phyloP scores from a whole-genome alignment of 768 basidiomycete genomes.

The Macrolepiota albuminosa region DNA sequence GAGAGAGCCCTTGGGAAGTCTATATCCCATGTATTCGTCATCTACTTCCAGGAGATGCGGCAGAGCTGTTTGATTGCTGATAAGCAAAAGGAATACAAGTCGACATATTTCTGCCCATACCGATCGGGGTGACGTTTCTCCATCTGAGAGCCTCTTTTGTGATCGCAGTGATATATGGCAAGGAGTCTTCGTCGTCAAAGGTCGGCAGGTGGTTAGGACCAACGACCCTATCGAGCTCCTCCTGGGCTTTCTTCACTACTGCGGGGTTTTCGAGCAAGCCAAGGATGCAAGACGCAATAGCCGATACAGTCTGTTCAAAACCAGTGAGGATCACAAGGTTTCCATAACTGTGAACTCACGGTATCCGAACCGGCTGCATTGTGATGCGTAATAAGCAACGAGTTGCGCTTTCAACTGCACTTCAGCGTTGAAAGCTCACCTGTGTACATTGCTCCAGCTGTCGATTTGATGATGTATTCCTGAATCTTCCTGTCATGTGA shows the following conservation, averaged over 20 bases:
- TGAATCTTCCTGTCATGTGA: too few relatives aligned
- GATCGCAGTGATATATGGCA: constrained; percentile 30
- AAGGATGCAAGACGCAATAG: constrained; percentile 21
- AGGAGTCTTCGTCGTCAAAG: constrained; percentile 20
- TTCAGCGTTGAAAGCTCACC: background rate
- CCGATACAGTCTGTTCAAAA: constrained; percentile 18
- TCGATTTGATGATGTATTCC: too few relatives aligned
- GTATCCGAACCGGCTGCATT: constrained; percentile 25
- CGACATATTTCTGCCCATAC: constrained; percentile 7
- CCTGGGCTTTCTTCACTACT: too few relatives aligned
- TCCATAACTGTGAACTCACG: constrained; percentile 6
- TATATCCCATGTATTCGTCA: too few relatives aligned
- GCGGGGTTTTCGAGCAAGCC: constrained; percentile 17
- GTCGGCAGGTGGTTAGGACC: constrained; percentile 23
- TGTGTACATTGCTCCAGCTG: too few relatives aligned
- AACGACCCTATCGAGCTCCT: constrained; percentile 26
- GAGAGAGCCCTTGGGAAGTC: too few relatives aligned
- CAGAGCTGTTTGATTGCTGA: constrained; percentile 12
- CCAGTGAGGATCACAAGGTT: background rate
- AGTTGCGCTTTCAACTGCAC: background rate
- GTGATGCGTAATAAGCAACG: too few relatives aligned
- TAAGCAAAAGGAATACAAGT: background rate
- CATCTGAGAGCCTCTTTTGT: constrained; percentile 29
- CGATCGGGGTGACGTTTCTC: constrained; percentile 19
- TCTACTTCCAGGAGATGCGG: too few relatives aligned